Conservation (phyloP, 495 filamentous ascomycete genomes). For the Talaromyces trachyspermus region DNA sequence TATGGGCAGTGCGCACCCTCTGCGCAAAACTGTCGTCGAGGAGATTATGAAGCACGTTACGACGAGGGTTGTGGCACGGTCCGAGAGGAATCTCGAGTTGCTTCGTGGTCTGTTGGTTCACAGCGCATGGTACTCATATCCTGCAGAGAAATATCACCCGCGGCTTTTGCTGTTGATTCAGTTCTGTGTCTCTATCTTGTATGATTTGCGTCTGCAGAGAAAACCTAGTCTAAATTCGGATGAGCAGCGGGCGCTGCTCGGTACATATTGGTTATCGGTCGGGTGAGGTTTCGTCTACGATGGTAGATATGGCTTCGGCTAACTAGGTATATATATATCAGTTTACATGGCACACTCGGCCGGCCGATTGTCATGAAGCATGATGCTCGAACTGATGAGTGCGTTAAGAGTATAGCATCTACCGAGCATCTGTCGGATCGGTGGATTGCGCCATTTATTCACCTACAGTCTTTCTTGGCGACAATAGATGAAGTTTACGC, state of each 20-base stretch:
- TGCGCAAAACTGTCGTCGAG: conserved; percentile 13
- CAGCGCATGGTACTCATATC: conserved; percentile 18
- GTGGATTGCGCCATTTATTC: conserved; percentile 14
- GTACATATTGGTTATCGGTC: conserved; percentile 17
- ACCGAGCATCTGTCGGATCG: conserved; percentile 12
- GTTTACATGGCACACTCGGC: conserved; percentile 8
- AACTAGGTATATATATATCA: conserved; percentile 6
- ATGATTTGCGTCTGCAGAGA: conserved; percentile 16
- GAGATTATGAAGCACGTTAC: conserved; percentile 20
- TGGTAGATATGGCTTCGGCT: conserved; percentile 6
- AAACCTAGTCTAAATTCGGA: conserved; percentile 12
- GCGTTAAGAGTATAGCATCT: conserved; percentile 3
- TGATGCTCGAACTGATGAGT: conserved; percentile 10
- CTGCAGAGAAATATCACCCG: conserved; percentile 15
- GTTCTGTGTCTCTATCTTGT: conserved; percentile 15
- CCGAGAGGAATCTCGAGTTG: conserved; percentile 18
- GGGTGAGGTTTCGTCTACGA: conserved; percentile 10
- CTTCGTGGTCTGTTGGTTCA: conserved; percentile 18
- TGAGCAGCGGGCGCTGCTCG: conserved; percentile 17
- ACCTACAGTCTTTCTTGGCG: conserved; percentile 12
- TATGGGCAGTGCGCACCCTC: conserved; percentile 13
- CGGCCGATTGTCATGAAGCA: conserved; percentile 12
- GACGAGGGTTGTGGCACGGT: conserved; percentile 12
- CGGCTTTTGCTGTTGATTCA: conserved; percentile 18
- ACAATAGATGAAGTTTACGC: conserved; percentile 13